Evolutionary conservation across 345 rosid genomes (phyloP).

Genomic region (Citrus glauca): DNA sequence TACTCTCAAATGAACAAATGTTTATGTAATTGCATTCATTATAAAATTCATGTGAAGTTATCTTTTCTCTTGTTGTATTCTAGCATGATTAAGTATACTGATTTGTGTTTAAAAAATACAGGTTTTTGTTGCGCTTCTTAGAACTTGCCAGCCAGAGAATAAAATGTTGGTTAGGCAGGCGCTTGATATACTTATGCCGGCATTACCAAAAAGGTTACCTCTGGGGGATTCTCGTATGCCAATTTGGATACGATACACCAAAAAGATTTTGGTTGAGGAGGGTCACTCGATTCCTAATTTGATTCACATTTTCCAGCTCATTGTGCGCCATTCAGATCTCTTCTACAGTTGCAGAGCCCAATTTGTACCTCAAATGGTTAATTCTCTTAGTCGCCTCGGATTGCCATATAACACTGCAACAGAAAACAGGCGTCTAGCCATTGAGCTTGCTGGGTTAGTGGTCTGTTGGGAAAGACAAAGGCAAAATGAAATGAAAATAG

Average conservation of each 20-base stretch:
- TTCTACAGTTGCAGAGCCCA: constrained; percentile 98
- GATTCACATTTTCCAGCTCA: constrained; percentile 97
- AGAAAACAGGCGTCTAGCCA: constrained; percentile 95
- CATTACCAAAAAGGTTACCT: constrained; percentile 93
- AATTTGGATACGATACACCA: constrained; percentile 96
- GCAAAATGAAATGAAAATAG: constrained; percentile 83
- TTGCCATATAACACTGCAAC: constrained; percentile 90
- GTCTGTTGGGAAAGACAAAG: constrained; percentile 98
- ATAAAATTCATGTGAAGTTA: not conserved
- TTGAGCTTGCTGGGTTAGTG: constrained; percentile 99
- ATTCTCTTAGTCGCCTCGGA: constrained; percentile 96
- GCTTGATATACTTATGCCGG: constrained; percentile 97
- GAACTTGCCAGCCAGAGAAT: constrained; percentile 98
- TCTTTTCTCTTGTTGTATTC: not conserved
- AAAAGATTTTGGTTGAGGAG: constrained; percentile 97
- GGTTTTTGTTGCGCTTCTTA: constrained; percentile 99
- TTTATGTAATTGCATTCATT: not conserved
- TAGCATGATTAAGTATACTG: not conserved
- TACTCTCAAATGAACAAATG: not conserved
- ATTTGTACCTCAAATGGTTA: constrained; percentile 99
- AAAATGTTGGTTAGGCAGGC: constrained; percentile 98
- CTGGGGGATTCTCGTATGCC: constrained; percentile 98
- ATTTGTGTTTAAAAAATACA: constrained; percentile 35
- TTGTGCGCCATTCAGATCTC: constrained; percentile 96
- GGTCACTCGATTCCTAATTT: constrained; percentile 94